Percentiles rank a stretch among this genome's conserved stretches.
These are phyloP conservation scores for Rubroshorea leprosula DNA, from an alignment of 345 rosid genomes.

Conservation along the genomic window DNA sequence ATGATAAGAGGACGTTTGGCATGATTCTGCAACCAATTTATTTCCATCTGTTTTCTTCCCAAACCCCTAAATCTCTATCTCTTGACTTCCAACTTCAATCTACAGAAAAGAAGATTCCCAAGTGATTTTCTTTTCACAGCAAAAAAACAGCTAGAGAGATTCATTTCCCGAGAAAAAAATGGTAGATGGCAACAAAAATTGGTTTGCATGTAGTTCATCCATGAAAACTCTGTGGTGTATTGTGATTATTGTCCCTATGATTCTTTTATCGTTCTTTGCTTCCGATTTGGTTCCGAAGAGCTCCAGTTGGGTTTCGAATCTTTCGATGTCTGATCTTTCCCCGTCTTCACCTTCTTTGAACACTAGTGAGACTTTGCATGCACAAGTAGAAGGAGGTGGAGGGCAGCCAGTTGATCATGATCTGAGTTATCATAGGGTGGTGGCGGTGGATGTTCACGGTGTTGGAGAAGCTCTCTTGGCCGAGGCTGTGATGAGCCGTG, in stretches of 20 bases:
- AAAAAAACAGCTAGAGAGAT: no score
- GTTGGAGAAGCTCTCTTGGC: constrained; percentile 1
- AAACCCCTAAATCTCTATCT: no score
- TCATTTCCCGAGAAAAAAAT: neutral
- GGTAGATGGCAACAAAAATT: constrained; percentile 2
- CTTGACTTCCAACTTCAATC: no score
- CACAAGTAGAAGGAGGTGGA: constrained; percentile 5
- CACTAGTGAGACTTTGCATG: neutral
- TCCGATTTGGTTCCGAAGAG: constrained; percentile 7
- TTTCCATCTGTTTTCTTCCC: no score
- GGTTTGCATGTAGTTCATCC: constrained; percentile 10
- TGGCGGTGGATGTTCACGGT: neutral
- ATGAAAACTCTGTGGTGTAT: neutral
- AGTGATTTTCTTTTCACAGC: no score
- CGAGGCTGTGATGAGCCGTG: constrained; percentile 4
- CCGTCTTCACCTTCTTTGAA: neutral
- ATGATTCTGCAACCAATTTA: no score
- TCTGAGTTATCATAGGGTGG: neutral
- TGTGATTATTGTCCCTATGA: constrained; percentile 4
- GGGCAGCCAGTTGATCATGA: neutral
- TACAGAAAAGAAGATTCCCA: no score
- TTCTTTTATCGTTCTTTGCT: constrained; percentile 3
- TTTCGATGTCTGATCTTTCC: neutral
- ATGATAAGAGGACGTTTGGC: constrained; percentile 19
- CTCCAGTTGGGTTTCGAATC: constrained; percentile 7